Base-by-base conservation (phyloP, 176 grass and related monocot species). In the Melocanna baccifera region DNA sequence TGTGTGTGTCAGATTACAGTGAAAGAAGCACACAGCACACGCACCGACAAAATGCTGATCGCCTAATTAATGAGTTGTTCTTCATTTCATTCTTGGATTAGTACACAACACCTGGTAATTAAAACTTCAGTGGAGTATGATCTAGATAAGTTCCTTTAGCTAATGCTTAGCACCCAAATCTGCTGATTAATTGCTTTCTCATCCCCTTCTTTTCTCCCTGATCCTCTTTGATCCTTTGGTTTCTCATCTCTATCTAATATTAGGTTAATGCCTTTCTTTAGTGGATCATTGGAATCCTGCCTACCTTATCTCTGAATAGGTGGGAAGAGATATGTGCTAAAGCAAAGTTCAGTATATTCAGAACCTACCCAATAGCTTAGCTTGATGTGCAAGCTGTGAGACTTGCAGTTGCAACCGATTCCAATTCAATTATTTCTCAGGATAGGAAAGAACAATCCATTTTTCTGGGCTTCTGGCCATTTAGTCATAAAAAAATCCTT, bases 211-310 rank as follows among this genome's bases (percentile, higher is more conserved):
- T 85, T 80, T 30, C 51, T 12, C n/a, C 39, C 29, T 76, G 76
- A 62, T 76, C 63, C 83, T 89, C 63, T 86, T 89, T 53, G 62
- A 85, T 89, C 41, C 82, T 89, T 73, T 69, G 18, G 25, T 76
- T 85, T 81, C 22, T 81, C 82, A 62, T 69, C 40, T 76, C 77
- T 76, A 76, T 81, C n/a, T 42, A 46, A 36, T 88, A 88, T 78
- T 88, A 65, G 64, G 30, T 50, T 75, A 62, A 76, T 39, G 83
- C 70, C 29, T 81, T 89, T 81, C 55, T 73, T 76, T 61, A 59
- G 83, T 81, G 88, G 77, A 89, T 86, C 88, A 55, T 66, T 86
- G 83, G 71, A 86, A 89, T 86, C 88, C 62, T 76, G 88, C 83
- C 88, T 61, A 86, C 83, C 88, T 85, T 89, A 85, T 89, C 88